Percentiles rank a stretch among this genome's conserved stretches.
These are phyloP conservation scores for Penicillium sp. DNA, from an alignment of 2,329 filamentous ascomycete species.

Conservation along the genomic window DNA sequence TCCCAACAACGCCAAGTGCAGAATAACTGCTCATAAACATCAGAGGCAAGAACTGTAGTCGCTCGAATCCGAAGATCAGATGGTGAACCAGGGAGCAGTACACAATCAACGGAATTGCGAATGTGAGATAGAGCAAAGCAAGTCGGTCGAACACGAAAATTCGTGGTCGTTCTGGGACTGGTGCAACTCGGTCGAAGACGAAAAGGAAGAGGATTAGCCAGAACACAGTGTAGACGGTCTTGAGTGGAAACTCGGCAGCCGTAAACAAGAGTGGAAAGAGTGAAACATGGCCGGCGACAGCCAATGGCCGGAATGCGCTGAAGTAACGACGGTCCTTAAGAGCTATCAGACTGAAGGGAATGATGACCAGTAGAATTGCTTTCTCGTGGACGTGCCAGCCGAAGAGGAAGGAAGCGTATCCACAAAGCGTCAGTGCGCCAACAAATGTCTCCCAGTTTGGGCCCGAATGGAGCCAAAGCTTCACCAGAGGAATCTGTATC, in stretches of 20 bases:
- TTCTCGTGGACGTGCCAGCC: constrained; percentile 99
- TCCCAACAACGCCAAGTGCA: constrained; percentile 90
- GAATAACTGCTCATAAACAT: constrained; percentile 98
- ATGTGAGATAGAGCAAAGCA: constrained; percentile 82
- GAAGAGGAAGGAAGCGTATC: constrained; percentile 94
- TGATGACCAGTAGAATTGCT: constrained; percentile 89
- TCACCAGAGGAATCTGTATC: constrained; percentile 70
- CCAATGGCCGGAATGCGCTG: constrained; percentile 86
- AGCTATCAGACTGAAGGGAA: constrained; percentile 91
- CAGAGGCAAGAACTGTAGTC: constrained; percentile 86
- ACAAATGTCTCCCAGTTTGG: constrained; percentile 90
- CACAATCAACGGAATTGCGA: constrained; percentile 84
- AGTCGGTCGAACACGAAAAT: constrained; percentile 92
- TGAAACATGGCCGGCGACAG: constrained; percentile 91
- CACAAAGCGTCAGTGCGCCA: constrained; percentile 86
- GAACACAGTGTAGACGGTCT: constrained; percentile 87
- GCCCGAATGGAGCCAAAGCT: constrained; percentile 68
- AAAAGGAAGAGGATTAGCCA: constrained; percentile 89
- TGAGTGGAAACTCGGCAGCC: constrained; percentile 88
- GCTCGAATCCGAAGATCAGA: constrained; percentile 71
- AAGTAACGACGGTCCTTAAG: constrained; percentile 88
- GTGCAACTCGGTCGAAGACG: constrained; percentile 84
- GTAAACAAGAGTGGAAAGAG: constrained; percentile 95
- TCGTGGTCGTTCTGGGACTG: constrained; percentile 76
- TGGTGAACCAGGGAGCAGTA: constrained; percentile 87